Percentiles rank a stretch among this genome's conserved stretches.
phyloP scores from a whole-genome alignment of 257 asterid genomes.

The Petrea volubilis region DNA sequence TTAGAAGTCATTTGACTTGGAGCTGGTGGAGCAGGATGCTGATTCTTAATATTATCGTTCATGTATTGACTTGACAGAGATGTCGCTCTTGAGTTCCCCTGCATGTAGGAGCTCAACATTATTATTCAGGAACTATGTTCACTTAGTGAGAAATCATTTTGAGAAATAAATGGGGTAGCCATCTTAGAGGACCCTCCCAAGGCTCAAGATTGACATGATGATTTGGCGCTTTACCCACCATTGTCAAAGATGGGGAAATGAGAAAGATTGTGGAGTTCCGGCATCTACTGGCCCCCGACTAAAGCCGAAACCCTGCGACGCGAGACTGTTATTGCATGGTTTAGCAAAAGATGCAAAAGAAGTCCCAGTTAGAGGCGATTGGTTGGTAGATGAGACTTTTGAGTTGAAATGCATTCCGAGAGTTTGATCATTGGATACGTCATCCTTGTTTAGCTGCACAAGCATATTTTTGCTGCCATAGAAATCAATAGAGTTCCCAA shows the following conservation, averaged over 20 bases:
- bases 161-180: neutral
- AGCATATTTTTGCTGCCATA: slow-evolving; percentile 37
- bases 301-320: slow-evolving; percentile 34
- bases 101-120: slow-evolving; percentile 24
- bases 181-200: slow-evolving; percentile 1
- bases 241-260: slow-evolving; percentile 26
- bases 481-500: slow-evolving; percentile 14
- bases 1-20: slow-evolving; percentile 27
- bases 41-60: slow-evolving; percentile 30
- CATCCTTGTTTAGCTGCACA: slow-evolving; percentile 26
- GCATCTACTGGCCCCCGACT: slow-evolving; percentile 34
- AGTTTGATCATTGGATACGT: slow-evolving; percentile 29
- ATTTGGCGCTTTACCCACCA: slow-evolving; percentile 28
- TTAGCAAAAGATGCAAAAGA: slow-evolving; percentile 21
- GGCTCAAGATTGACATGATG: slow-evolving; percentile 7
- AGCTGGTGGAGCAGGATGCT: slow-evolving; percentile 21
- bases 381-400: slow-evolving; percentile 31
- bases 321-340: slow-evolving; percentile 24
- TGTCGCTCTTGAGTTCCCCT: slow-evolving; percentile 38
- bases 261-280: slow-evolving; percentile 31
- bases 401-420: slow-evolving; percentile 21
- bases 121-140: neutral
- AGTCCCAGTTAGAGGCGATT: slow-evolving; percentile 26
- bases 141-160: neutral
- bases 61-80: slow-evolving; percentile 31